Conservation (phyloP, 2,329 filamentous ascomycete genomes). For the Sclerotinia trifoliorum region DNA sequence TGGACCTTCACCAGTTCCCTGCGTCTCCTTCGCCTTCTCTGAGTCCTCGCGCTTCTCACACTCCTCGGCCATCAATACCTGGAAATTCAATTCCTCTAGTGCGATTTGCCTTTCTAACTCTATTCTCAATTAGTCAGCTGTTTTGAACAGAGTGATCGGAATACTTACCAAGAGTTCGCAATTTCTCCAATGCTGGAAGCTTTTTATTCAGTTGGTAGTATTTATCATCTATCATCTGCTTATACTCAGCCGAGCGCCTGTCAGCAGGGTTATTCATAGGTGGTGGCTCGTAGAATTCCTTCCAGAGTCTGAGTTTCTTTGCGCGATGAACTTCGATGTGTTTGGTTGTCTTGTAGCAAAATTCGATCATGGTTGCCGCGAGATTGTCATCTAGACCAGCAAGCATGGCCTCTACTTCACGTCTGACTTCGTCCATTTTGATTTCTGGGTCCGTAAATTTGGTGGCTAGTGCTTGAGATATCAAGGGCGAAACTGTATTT, state of each 20-base stretch:
- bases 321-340: not conserved
- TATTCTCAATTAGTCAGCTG: not conserved
- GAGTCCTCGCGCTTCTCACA: not conserved
- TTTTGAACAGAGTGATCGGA: not conserved
- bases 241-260: not conserved
- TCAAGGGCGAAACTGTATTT: not conserved
- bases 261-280: not conserved
- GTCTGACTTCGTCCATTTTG: not conserved
- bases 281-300: not conserved
- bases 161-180: not conserved
- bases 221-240: not conserved
- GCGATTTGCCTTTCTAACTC: not conserved
- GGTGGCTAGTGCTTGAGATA: not conserved
- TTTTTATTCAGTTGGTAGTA: not conserved
- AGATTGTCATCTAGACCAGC: not conserved
- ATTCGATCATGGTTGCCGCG: not conserved
- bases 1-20: not conserved
- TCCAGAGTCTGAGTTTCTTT: not conserved
- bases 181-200: slow-evolving; percentile 6
- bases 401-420: not conserved
- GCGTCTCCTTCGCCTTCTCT: not conserved
- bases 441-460: not conserved
- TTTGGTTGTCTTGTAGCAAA: not conserved
- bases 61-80: not conserved
- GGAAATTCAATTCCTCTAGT: not conserved